Percentiles rank a stretch among this genome's conserved stretches.
These are phyloP conservation scores for Stachybotrys chartarum DNA, from an alignment of 2,329 filamentous ascomycete genomes.

Conservation along the genomic window DNA sequence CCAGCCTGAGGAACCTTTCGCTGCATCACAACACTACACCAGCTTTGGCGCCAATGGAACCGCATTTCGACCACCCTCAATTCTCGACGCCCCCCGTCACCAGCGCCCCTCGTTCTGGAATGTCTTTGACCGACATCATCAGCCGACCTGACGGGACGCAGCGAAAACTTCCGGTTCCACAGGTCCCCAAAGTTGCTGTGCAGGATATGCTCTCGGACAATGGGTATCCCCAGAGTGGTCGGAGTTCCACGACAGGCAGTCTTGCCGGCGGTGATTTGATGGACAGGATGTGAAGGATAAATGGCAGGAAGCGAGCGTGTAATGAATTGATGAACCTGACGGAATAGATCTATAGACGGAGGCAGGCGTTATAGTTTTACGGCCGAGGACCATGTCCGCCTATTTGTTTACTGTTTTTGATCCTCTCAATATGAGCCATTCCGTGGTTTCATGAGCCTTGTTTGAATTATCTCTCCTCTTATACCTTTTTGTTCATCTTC, in stretches of 20 bases:
- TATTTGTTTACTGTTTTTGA: not conserved
- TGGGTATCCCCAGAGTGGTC: slow-evolving; percentile 64
- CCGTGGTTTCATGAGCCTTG: too few species aligned
- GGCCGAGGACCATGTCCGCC: not conserved
- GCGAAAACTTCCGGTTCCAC: slow-evolving; percentile 84
- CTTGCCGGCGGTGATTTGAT: slow-evolving; percentile 65
- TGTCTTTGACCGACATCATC: slow-evolving; percentile 89
- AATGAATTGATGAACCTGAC: slow-evolving; percentile 31
- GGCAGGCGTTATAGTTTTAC: slow-evolving; percentile 26
- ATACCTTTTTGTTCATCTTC: too few species aligned
- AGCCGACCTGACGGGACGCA: slow-evolving; percentile 79
- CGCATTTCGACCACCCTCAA: slow-evolving; percentile 39
- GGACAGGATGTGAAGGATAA: slow-evolving; percentile 38
- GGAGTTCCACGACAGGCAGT: slow-evolving; percentile 71
- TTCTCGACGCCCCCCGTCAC: slow-evolving; percentile 37
- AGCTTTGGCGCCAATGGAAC: slow-evolving; percentile 52
- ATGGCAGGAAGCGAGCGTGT: slow-evolving; percentile 15
- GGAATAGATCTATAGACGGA: slow-evolving; percentile 32
- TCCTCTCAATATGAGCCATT: too few species aligned
- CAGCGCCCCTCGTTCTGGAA: slow-evolving; percentile 51
- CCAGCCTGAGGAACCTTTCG: slow-evolving; percentile 66
- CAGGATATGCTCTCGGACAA: slow-evolving; percentile 71
- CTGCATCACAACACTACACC: slow-evolving; percentile 46
- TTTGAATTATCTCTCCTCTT: too few species aligned
- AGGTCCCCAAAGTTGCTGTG: slow-evolving; percentile 82